Base-by-base conservation (phyloP, 2,329 filamentous ascomycete genomes). In the Sporothrix curviconia region DNA sequence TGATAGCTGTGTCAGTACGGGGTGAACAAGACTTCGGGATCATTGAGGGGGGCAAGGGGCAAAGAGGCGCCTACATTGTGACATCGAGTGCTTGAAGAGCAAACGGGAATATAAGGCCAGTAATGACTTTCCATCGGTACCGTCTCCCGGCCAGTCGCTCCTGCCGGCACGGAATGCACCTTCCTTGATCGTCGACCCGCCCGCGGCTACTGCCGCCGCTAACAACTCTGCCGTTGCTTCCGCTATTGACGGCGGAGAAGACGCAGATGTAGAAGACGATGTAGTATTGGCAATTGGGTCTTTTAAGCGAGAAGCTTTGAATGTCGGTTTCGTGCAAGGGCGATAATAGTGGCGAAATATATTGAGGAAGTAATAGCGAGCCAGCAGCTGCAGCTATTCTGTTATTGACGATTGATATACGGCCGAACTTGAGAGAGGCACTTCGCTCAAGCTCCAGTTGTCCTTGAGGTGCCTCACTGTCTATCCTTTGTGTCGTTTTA, bases 61-160 rank as follows among this genome's bases (percentile, higher is more conserved):
- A 36, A 30, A 12, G 24, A 19, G 15, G 3, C 7, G 43, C 47
- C 11, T 17, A 60, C 56, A 88, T 85, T 0, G 85, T 88, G 2
- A 81, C 72, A 65, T 89, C 84, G 2, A 88, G 73, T 2, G 82
- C 78, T 58, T 85, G 79, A 0, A 87, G 73, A 7, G 81, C 77
- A 65, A 81, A 86, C 0, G 85, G 84, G 1, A 82, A 70, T 7
- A 82, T 67, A 0, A 88, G 72, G 2, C 83, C 82, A 1, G 77
- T 59, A 37, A 86, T 77, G 9, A 87, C 66, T 64, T 80, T 86
- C 74, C 75, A 81, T 49, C 84, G 74, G 64, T 86, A 77, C 11
- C 63, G 69, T 6, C 65, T 65, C 5, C 67, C 66, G 4, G 65
- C 66, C 22, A 64, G 66, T 50, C 69, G 68, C 32, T 73, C 72